Base-by-base conservation (phyloP, 2,329 filamentous ascomycete genomes). In the Raffaelea ambrosiae region DNA sequence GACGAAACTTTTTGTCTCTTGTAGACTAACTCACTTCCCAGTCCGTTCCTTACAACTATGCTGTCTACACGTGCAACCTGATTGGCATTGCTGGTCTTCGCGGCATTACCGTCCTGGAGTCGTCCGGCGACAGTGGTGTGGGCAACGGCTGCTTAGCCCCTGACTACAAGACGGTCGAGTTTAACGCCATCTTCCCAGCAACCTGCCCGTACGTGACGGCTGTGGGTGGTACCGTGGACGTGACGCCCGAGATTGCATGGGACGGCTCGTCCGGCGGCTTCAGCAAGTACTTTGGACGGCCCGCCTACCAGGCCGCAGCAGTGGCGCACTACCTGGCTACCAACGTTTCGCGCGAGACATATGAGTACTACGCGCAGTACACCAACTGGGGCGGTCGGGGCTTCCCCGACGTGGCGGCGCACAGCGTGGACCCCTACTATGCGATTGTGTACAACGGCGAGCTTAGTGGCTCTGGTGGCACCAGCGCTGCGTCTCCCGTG, bases 81-180 rank as follows among this genome's bases (percentile, higher is more conserved):
- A 86, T 85, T 63, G 72, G 72, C 29, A 77, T 83, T 51, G 73
- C 88, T 5, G 81, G 80, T 20, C 72, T 77, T 1, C 76, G 83
- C 11, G 84, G 84, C 29, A 76, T 86, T 19, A 78, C 80, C 0
- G 68, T 87, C n/a, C 67, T 88, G 47, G 79, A 81, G 53, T 72
- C 76, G 16, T 76, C 74, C 10, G 84, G 84, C 5, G 82, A 88
- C 55, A 43, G 54, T 3, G 69, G 69, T 1, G 59, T 67, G 1
- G 63, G 62, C 13, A 51, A 54, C 9, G 51, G 51, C 44, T 62
- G 59, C 49, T 49, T 55, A 10, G 51, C 51, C 13, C 54, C 57
- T 16, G 56, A 60, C 54, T 51, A 54, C 49, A 55, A 51, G 33
- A 58, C 56, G 19, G 50, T 53, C 35, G 51, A 57, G 50, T 79